phyloP scores from a whole-genome alignment of 257 asterid species.

The Primulina eburnea region DNA sequence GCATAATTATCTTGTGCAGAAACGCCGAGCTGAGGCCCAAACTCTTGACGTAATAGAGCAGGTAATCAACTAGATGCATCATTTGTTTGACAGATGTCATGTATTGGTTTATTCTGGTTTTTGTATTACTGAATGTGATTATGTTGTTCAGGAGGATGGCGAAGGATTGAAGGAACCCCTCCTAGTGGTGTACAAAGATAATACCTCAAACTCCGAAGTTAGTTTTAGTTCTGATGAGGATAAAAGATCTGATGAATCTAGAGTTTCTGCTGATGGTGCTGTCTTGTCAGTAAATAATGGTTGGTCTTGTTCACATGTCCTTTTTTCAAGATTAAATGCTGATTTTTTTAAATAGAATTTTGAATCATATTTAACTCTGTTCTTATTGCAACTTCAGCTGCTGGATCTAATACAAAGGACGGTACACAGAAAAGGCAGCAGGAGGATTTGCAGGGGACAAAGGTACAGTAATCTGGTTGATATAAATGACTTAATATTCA shows the following conservation, averaged over 20 bases:
- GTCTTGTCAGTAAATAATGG: slow-evolving; percentile 41
- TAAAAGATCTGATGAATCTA: slow-evolving; percentile 35
- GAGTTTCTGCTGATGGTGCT: slow-evolving; percentile 24
- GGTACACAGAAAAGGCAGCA: slow-evolving; percentile 30
- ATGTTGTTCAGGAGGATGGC: slow-evolving; percentile 49
- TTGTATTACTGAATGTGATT: slow-evolving; percentile 17
- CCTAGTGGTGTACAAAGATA: slow-evolving; percentile 62
- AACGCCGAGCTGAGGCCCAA: slow-evolving; percentile 64
- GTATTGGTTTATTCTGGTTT: slow-evolving; percentile 1
- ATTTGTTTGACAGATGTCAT: not conserved
- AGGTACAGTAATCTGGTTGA: slow-evolving; percentile 40
- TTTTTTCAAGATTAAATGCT: slow-evolving; percentile 8
- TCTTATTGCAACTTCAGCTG: slow-evolving; percentile 44
- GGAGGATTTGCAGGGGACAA: slow-evolving; percentile 29
- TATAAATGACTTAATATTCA: not conserved
- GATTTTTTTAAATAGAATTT: slow-evolving; percentile 2
- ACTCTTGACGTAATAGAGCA: slow-evolving; percentile 55
- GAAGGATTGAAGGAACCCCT: slow-evolving; percentile 62
- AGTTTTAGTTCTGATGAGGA: slow-evolving; percentile 33
- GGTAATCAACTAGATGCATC: slow-evolving; percentile 39
- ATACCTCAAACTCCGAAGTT: slow-evolving; percentile 38
- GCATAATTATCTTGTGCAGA: slow-evolving; percentile 46
- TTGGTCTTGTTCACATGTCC: slow-evolving; percentile 34
- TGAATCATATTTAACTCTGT: slow-evolving; percentile 19
- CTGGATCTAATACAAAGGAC: slow-evolving; percentile 30